Percentiles rank a stretch among this genome's conserved stretches.
Evolutionary conservation across 2,329 filamentous ascomycete genomes (phyloP).

Genomic region (Apiospora aurea): DNA sequence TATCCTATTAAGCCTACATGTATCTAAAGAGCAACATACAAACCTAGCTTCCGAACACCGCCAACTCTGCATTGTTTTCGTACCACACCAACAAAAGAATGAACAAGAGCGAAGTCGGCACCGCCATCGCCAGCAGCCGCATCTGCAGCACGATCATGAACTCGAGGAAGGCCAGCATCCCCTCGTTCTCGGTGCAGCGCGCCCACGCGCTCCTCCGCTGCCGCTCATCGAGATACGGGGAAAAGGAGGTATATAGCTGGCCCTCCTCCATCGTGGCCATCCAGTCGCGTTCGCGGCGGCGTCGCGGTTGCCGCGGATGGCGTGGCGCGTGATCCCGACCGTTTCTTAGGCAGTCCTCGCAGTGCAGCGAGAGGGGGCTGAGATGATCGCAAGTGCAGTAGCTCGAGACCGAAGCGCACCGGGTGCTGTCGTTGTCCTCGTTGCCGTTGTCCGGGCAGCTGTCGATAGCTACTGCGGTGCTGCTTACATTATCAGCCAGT

Average conservation of each 20-base stretch:
- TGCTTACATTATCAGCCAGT: neutral
- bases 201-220: slow-evolving; percentile 24
- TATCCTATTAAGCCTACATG: neutral
- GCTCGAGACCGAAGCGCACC: neutral
- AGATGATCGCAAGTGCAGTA: neutral
- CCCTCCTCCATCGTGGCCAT: slow-evolving; percentile 8
- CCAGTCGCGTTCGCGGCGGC: neutral
- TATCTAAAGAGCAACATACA: neutral
- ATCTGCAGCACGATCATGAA: slow-evolving; percentile 32
- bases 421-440: neutral
- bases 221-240: neutral
- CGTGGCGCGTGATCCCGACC: neutral
- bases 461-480: neutral
- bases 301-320: neutral
- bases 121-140: slow-evolving; percentile 32
- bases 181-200: slow-evolving; percentile 27
- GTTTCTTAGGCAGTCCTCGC: slow-evolving; percentile 3
- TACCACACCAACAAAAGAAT: slow-evolving; percentile 25
- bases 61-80: neutral
- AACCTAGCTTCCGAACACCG: neutral
- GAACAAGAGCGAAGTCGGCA: slow-evolving; percentile 31
- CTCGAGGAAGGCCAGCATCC: slow-evolving; percentile 30
- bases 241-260: neutral
- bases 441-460: too few species aligned
- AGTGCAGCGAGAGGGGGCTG: neutral